phyloP scores from a whole-genome alignment of 768 basidiomycete species.

The Leccinum pellstonianum region DNA sequence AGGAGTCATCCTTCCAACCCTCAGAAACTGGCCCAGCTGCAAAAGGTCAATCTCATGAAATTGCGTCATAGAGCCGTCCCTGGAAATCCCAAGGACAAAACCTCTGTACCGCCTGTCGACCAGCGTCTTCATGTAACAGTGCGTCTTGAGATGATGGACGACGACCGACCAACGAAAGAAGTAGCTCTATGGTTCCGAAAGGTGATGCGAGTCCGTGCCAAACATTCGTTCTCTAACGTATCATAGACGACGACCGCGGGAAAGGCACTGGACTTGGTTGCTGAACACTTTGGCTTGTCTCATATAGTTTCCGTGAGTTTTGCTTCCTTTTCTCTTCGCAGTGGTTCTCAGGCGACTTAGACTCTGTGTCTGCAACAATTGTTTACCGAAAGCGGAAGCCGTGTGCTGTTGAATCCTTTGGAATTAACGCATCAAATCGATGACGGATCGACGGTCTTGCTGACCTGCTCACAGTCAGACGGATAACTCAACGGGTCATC shows the following conservation, averaged over 20 bases:
- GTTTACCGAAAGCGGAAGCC: constrained; percentile 25
- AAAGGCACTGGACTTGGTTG: constrained; percentile 58
- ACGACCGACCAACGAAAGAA: constrained; percentile 35
- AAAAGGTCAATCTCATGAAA: constrained; percentile 67
- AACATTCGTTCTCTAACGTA: constrained; percentile 4
- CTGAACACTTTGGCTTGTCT: constrained; percentile 22
- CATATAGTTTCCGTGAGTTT: constrained; percentile 16
- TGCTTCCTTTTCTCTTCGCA: not conserved
- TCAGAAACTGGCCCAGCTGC: constrained; percentile 50
- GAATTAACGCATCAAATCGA: constrained; percentile 50
- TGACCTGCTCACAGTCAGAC: constrained; percentile 10
- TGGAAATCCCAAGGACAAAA: constrained; percentile 56
- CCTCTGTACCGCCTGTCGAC: constrained; percentile 44
- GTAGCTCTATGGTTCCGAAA: constrained; percentile 70
- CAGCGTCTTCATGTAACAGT: constrained; percentile 62
- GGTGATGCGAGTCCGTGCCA: constrained; percentile 37
- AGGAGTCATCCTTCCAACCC: constrained; percentile 47
- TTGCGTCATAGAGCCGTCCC: constrained; percentile 70
- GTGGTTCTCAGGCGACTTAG: constrained; percentile 36
- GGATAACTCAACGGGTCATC: not conserved
- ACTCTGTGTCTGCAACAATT: constrained; percentile 39
- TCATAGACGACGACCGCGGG: constrained; percentile 55
- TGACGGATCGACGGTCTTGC: constrained; percentile 43
- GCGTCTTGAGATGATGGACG: constrained; percentile 19
- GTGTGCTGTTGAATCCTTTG: constrained; percentile 46